Base-by-base conservation (phyloP, 208 protist genomes). In the Vickermania spadyakhi region DNA sequence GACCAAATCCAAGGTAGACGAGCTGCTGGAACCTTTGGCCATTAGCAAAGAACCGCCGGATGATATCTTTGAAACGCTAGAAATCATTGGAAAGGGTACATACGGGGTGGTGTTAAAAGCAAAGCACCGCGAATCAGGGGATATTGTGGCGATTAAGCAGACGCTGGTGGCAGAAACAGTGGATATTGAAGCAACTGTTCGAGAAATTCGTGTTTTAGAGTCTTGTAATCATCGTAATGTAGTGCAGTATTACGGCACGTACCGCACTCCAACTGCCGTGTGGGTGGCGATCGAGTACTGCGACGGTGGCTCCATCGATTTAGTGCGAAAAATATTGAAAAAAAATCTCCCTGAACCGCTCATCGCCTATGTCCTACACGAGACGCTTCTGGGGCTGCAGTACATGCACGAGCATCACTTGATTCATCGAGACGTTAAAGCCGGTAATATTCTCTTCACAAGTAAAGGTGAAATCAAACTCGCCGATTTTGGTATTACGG, bases 101-200 rank as follows among this genome's bases (percentile, higher is more conserved):
- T 99, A 98, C 61, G 98, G 98, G 26, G 89, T 97, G 26, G 98
- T 99, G 13, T 97, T 98, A 68, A 99, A 98, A 66, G 98, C 96
- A 0, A 73, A 68, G 57, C 80, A 93, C 54, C 66, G 73, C 5
- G 60, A 76, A 21, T 96, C 84, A 2, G 71, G 75, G 26, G 73
- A 86, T 28, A 78, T 93, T 51, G 82, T 93, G 0, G 93, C 93
- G 2, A 81, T 96, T 22, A 97, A 97, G 64, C 76, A 91, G 51
- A 84, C 96, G 2, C 71, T 96, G 0, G 70, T 94, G 11, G 74
- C 66, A 1, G 86, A 95, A 61, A 86, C 84, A 31, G 80, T 83
- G 29, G 85, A 89, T 62, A 49, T 96, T 1, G 76, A 92, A 18
- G 80, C 63, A 28, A 78, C 96, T 30, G 75, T 81, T 22, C 69